phyloP scores from a whole-genome alignment of 140 eudicot species.

The Anethum foeniculum region DNA sequence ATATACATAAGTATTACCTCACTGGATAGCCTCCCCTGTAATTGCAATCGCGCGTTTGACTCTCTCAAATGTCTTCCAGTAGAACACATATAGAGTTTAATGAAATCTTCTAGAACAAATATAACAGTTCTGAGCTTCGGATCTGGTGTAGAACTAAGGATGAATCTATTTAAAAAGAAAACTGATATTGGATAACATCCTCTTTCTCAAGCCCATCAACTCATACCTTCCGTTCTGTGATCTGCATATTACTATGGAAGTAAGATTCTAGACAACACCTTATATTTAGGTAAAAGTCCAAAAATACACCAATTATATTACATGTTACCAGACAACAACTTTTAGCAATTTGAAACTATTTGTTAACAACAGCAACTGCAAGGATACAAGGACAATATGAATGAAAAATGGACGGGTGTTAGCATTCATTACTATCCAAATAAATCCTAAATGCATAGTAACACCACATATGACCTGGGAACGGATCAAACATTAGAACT shows the following conservation, averaged over 20 bases:
- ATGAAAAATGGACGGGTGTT: neutral
- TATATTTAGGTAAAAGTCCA: neutral
- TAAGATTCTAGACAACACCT: slow-evolving; percentile 6
- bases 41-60: neutral
- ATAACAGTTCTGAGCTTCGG: too few species aligned
- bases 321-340: too few species aligned
- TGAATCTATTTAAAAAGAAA: too few species aligned
- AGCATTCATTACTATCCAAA: neutral
- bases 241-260: slow-evolving; percentile 35
- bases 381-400: neutral
- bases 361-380: slow-evolving; percentile 72
- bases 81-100: too few species aligned
- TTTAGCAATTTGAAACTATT: slow-evolving; percentile 34
- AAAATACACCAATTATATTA: slow-evolving; percentile 4
- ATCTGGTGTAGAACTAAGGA: too few species aligned
- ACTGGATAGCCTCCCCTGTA: neutral
- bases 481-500: too few species aligned
- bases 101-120: too few species aligned
- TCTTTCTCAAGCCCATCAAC: slow-evolving; percentile 87
- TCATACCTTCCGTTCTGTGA: slow-evolving; percentile 77
- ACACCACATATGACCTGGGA: neutral
- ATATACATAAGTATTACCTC: neutral
- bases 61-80: neutral
- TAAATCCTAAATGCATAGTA: neutral
- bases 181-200: too few species aligned